phyloP scores from a whole-genome alignment of 2,329 filamentous ascomycete species.

The Harringtonia aguacate region DNA sequence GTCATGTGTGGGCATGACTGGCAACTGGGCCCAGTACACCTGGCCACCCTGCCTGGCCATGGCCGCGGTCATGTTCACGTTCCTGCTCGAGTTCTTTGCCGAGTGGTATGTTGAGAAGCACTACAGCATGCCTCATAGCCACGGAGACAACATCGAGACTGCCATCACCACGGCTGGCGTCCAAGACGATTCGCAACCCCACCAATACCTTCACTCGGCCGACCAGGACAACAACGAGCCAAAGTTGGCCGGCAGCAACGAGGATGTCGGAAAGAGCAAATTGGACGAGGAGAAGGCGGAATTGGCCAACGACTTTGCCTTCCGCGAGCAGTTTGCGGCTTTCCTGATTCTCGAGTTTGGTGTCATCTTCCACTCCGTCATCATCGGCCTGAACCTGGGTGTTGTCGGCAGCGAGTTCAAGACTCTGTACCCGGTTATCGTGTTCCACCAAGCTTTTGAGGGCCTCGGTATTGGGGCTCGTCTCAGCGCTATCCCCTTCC shows the following conservation, averaged over 20 bases:
- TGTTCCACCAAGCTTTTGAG: constrained; percentile 92
- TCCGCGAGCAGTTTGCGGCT: constrained; percentile 30
- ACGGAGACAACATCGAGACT: constrained; percentile 34
- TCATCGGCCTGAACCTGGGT: constrained; percentile 76
- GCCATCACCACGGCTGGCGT: constrained; percentile 22
- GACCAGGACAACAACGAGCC: constrained; percentile 66
- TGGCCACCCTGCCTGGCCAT: constrained; percentile 79
- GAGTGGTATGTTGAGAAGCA: constrained; percentile 57
- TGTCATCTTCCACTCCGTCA: constrained; percentile 88
- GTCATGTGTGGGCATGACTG: constrained; percentile 34
- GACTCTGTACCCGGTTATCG: constrained; percentile 53
- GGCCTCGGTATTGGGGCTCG: constrained; percentile 85
- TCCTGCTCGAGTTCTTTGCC: constrained; percentile 78
- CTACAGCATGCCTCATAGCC: constrained; percentile 38
- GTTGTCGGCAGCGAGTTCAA: constrained; percentile 45
- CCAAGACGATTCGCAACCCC: constrained; percentile 22
- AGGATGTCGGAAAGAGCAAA: constrained; percentile 44
- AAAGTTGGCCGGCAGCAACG: constrained; percentile 47
- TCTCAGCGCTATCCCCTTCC: constrained; percentile 51
- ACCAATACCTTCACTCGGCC: constrained; percentile 54
- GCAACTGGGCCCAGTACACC: constrained; percentile 53
- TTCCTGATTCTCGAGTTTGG: constrained; percentile 93
- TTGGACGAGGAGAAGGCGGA: constrained; percentile 40
- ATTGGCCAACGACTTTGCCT: constrained; percentile 19
- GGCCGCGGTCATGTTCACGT: constrained; percentile 80